Evolutionary conservation across 495 filamentous ascomycete species (phyloP), one percentile per base, ranked within the genome.

Genomic region (Monascus purpureus): DNA sequence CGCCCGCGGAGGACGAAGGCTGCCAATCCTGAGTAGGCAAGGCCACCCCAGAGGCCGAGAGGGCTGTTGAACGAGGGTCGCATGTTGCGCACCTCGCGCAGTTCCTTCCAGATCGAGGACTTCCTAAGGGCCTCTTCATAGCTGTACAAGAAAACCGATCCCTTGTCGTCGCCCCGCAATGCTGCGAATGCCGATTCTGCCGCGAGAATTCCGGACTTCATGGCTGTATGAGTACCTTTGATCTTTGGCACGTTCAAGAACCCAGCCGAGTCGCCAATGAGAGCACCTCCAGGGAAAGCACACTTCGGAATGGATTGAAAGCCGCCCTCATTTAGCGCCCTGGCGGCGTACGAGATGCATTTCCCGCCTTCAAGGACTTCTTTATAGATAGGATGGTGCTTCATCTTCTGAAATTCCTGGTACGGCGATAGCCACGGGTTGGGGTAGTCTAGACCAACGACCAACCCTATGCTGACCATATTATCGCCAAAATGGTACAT

Each of bases 401-500:
- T 99, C 65, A 96, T 73, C 63, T 94, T 94, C 52, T 99, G 92
- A 57, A 99, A 96, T 51, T 99, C 90, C 16, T 72, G 72, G 50
- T 99, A 99, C 0, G 90, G 90, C 0, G 84, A 85, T 12, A 99
- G 68, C 81, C 86, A 99, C 0, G 90, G 92, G 54, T 99, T 99
- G 17, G 80, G 69, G 47, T 96, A 99, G 59, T 99, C 90, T 18
- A 99, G 68, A 16, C 88, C 90, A 17, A 93, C 82, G 12, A 99
- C 90, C 19, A 95, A 68, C 8, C 90, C 90, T 27, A 99, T 69
- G 45, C 80, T 88, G 42, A 96, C 90, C 43, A 95, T 73, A 55
- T 96, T 96, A 41, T 96, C 87, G 13, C 86, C 90, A 49, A 96
- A 97, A 54, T 99, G 90, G 46, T 99, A 99, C 76, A 99, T 84